Conservation (phyloP, 371 early-diverging fungal genomes). For the Batkoa obscura region DNA sequence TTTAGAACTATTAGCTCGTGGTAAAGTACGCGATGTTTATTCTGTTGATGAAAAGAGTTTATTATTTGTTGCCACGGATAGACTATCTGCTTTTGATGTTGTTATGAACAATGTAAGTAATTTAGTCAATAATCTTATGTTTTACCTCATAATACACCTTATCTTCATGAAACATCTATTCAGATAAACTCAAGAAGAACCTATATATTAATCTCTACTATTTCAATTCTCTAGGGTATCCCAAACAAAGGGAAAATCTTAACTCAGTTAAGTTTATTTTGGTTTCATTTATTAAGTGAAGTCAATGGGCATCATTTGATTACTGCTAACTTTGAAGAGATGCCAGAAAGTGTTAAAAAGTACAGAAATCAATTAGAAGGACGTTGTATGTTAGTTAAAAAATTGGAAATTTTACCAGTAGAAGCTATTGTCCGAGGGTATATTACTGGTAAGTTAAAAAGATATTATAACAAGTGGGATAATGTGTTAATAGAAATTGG, state of each 20-base stretch:
- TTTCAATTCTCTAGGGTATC: constrained; percentile 38
- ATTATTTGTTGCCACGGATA: constrained; percentile 92
- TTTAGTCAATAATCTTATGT: neutral
- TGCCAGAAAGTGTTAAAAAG: constrained; percentile 71
- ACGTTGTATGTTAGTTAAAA: constrained; percentile 78
- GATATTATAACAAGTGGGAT: neutral
- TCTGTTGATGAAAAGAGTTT: constrained; percentile 66
- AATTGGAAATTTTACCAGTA: constrained; percentile 80
- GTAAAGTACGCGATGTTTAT: constrained; percentile 94
- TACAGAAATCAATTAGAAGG: constrained; percentile 75
- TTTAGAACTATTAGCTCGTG: constrained; percentile 80
- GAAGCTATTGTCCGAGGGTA: constrained; percentile 97
- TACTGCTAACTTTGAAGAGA: constrained; percentile 76
- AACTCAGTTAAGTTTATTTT: constrained; percentile 81
- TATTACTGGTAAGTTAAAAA: constrained; percentile 41
- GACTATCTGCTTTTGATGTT: constrained; percentile 93
- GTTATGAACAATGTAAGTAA: constrained; percentile 83
- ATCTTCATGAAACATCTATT: neutral
- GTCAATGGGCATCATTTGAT: constrained; percentile 84
- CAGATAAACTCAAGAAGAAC: neutral
- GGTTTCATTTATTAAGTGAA: constrained; percentile 78
- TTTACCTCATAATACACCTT: neutral
- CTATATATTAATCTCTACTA: neutral
- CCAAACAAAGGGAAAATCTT: constrained; percentile 90
- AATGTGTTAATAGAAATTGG: neutral